phyloP scores from a whole-genome alignment of 2,329 filamentous ascomycete genomes.

The Colletotrichum euphorbiae region DNA sequence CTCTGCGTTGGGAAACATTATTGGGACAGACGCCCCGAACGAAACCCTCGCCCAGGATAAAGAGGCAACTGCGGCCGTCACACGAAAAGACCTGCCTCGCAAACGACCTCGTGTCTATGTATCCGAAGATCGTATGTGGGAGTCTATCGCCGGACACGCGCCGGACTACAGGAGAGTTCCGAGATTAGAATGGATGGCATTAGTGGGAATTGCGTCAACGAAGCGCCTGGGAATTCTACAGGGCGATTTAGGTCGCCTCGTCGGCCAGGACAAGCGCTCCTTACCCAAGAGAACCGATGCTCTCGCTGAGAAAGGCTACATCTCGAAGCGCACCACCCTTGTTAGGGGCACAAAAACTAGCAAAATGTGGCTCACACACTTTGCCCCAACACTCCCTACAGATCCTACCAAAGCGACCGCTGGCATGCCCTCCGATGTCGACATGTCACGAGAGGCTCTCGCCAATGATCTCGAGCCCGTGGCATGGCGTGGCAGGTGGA shows the following conservation, averaged over 20 bases:
- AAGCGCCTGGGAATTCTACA: slow-evolving; percentile 69
- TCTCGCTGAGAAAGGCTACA: slow-evolving; percentile 70
- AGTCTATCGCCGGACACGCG: slow-evolving; percentile 68
- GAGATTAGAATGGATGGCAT: slow-evolving; percentile 68
- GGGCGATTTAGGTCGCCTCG: slow-evolving; percentile 67
- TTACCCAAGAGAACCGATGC: slow-evolving; percentile 71
- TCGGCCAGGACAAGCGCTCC: slow-evolving; percentile 72
- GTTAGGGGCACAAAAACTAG: slow-evolving; percentile 71
- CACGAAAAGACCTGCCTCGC: background rate
- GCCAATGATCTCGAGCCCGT: slow-evolving; percentile 62
- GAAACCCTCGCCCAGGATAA: background rate
- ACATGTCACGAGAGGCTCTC: slow-evolving; percentile 46
- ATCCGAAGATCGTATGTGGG: slow-evolving; percentile 69
- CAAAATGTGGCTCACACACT: slow-evolving; percentile 70
- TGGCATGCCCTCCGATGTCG: slow-evolving; percentile 18
- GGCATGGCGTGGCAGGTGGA: slow-evolving; percentile 68
- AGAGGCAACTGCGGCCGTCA: background rate
- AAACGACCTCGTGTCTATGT: slow-evolving; percentile 56
- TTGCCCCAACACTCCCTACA: slow-evolving; percentile 59
- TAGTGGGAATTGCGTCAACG: slow-evolving; percentile 68
- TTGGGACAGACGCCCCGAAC: background rate
- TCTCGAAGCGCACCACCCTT: slow-evolving; percentile 70
- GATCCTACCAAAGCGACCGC: slow-evolving; percentile 39
- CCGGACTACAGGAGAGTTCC: slow-evolving; percentile 69
- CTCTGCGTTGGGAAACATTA: background rate